These are phyloP conservation scores for Mycena indigotica DNA, from an alignment of 768 basidiomycete genomes.

Conservation along the genomic window DNA sequence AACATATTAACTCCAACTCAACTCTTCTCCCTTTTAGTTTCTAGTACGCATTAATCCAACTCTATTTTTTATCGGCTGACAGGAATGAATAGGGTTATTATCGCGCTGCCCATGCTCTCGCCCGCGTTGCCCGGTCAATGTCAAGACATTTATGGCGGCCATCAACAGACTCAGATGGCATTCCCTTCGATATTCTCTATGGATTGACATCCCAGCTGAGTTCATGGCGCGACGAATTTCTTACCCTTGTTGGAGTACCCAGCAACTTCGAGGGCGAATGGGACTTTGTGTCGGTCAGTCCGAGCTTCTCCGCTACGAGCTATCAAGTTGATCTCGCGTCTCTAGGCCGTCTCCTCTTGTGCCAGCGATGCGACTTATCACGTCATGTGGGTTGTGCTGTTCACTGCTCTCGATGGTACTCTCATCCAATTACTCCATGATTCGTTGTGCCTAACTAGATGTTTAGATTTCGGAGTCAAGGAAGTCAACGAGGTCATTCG, in stretches of 20 bases:
- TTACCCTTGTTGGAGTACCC: slow-evolving; percentile 83
- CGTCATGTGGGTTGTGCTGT: slow-evolving; percentile 86
- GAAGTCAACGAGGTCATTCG: slow-evolving; percentile 60
- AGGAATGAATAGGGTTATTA: slow-evolving; percentile 70
- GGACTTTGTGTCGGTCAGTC: slow-evolving; percentile 78
- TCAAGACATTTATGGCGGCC: slow-evolving; percentile 82
- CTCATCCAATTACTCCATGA: background rate
- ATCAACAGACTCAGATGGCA: slow-evolving; percentile 72
- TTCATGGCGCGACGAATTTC: slow-evolving; percentile 76
- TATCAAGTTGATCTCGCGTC: slow-evolving; percentile 6
- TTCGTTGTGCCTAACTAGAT: background rate
- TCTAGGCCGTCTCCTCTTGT: slow-evolving; percentile 56
- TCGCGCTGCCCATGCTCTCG: slow-evolving; percentile 79
- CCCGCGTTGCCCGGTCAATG: slow-evolving; percentile 80
- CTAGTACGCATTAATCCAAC: slow-evolving; percentile 2
- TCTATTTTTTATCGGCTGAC: slow-evolving; percentile 10
- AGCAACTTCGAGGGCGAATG: slow-evolving; percentile 81
- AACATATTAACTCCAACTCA: too few relatives aligned
- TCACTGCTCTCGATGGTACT: slow-evolving; percentile 65
- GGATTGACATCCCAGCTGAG: slow-evolving; percentile 57
- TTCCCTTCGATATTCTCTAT: slow-evolving; percentile 66
- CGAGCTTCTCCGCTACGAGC: background rate
- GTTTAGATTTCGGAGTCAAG: slow-evolving; percentile 71
- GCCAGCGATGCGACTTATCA: slow-evolving; percentile 90
- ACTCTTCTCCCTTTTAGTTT: too few relatives aligned